A percentile compares a stretch with the other conserved stretches of the same genome.
Conservation (phyloP, 352 stramenopile species). For the Pythium rhizo-oryzae region DNA sequence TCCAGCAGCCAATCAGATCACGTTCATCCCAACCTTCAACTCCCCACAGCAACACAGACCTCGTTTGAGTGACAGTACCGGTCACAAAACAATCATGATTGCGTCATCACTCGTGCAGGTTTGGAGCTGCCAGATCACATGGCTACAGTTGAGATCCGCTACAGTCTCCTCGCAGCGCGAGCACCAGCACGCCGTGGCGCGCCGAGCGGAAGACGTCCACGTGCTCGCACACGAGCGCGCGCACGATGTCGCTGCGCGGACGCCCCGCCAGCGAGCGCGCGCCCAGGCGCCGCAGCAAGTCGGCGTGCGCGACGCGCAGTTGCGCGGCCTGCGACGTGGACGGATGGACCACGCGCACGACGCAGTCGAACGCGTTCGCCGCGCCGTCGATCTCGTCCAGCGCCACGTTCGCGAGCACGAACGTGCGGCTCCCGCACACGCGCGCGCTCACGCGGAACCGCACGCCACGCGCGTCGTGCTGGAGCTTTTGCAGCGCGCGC, state of each 20-base stretch:
- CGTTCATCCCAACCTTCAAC: neutral
- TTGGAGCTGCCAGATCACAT: slow-evolving; percentile 19
- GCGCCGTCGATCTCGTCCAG: slow-evolving; percentile 36
- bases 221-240: slow-evolving; percentile 30
- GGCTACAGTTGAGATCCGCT: slow-evolving; percentile 18
- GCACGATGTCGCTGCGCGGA: slow-evolving; percentile 25
- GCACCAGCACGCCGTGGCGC: slow-evolving; percentile 35
- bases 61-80: slow-evolving; percentile 1
- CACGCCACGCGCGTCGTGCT: slow-evolving; percentile 19
- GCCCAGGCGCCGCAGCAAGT: slow-evolving; percentile 16
- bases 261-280: neutral
- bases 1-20: slow-evolving; percentile 19
- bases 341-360: slow-evolving; percentile 31
- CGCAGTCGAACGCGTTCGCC: slow-evolving; percentile 30
- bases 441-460: slow-evolving; percentile 30
- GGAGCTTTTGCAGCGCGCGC: slow-evolving; percentile 1
- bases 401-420: slow-evolving; percentile 24
- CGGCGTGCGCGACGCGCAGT: slow-evolving; percentile 24
- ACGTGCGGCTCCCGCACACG: slow-evolving; percentile 29
- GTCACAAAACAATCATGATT: slow-evolving; percentile 16
- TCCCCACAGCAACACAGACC: neutral
- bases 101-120: slow-evolving; percentile 7
- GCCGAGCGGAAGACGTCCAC: slow-evolving; percentile 42
- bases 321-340: slow-evolving; percentile 17
- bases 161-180: slow-evolving; percentile 9